Base-by-base conservation (phyloP, 176 grass and related monocot species). In the Musa schizocarpa region DNA sequence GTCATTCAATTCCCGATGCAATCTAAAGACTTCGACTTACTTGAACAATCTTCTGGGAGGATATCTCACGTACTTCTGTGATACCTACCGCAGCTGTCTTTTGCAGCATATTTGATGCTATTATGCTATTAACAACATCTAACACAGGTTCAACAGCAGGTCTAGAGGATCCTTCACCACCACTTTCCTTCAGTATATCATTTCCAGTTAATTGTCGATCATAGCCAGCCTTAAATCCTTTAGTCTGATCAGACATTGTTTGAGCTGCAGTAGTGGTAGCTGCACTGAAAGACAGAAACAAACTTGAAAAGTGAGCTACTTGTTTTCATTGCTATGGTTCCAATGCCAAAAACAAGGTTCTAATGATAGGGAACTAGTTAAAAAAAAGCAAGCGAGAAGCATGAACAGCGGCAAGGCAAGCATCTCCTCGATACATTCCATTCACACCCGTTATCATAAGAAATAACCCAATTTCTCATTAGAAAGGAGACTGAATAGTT, bases 121-220 rank as follows among this genome's bases (percentile, higher is more conserved):
- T 68, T 68, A 81, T 86, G 75, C 67, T 76, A 72, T 63, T 63
- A 12, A 9, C 58, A 27, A 52, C 75, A 83, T 65, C 78, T 82
- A 54, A 75, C 23, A 34, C 23, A 59, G 54, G 16, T n/a, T 75
- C 54, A 20, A 7, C 83, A 52, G 77, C 77, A 13, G 19, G 58
- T 75, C 82, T 93, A 20, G 86, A 98, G 20, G 86, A 89, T 76
- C 84, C 88, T 87, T 98, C 85, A 59, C 63, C 90, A 72, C 86
- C 79, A 69, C 50, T 75, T 9, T 48, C 54, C 73, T 78, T 75
- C 55, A 80, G 65, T 75, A 68, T 26, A 16, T 17, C 57, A 52
- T 51, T 63, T 72, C 55, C 68, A 13, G n/a, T 13, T 63, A 29
- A 50, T 52, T 63, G 54, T 69, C 80, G 82, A 54, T 82, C 79